These are phyloP conservation scores for Gamarada debralockiae DNA, from an alignment of 495 filamentous ascomycete species.

Conservation along the genomic window DNA sequence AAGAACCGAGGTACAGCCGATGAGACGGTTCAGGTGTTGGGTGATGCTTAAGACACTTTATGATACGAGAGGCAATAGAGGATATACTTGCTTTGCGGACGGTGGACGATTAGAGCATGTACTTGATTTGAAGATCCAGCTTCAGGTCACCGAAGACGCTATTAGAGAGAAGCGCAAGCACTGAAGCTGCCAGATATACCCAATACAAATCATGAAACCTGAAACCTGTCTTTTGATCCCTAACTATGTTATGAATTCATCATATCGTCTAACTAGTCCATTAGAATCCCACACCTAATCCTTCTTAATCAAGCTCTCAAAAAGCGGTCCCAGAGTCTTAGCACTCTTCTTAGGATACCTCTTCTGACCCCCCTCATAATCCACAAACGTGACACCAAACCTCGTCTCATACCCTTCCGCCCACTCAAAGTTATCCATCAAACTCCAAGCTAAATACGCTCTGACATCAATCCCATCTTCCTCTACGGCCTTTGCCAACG, in stretches of 20 bases:
- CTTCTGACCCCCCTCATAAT: slow-evolving; percentile 72
- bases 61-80: background rate
- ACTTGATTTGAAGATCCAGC: too few relatives aligned
- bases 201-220: background rate
- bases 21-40: slow-evolving; percentile 17
- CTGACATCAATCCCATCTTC: slow-evolving; percentile 68
- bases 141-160: too few relatives aligned
- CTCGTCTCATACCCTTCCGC: slow-evolving; percentile 82
- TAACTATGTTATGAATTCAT: background rate
- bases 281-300: slow-evolving; percentile 23
- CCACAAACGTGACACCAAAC: slow-evolving; percentile 75
- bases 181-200: background rate
- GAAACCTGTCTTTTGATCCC: background rate
- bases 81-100: background rate
- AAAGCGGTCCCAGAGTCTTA: slow-evolving; percentile 58
- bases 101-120: too few relatives aligned
- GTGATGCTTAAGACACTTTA: background rate
- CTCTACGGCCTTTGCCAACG: slow-evolving; percentile 61
- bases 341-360: slow-evolving; percentile 77
- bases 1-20: slow-evolving; percentile 19
- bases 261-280: background rate
- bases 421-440: slow-evolving; percentile 72
- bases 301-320: slow-evolving; percentile 52
- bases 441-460: slow-evolving; percentile 76
- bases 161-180: background rate